These are phyloP conservation scores for Omphalea diandra DNA, from an alignment of 441 rosid species.

Conservation along the genomic window DNA sequence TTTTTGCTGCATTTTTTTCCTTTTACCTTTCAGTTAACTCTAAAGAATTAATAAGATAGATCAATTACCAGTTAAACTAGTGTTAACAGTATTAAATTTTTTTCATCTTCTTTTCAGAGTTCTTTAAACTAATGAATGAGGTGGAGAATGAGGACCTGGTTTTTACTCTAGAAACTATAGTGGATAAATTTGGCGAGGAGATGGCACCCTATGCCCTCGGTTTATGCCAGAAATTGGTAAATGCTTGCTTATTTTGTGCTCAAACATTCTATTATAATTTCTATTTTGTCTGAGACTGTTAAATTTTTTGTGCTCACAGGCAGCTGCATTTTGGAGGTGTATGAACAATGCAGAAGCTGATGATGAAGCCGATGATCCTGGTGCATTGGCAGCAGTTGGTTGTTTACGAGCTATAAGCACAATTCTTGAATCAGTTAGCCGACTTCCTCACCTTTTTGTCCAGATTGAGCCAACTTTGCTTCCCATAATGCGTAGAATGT, in stretches of 20 bases:
- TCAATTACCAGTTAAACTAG: no score
- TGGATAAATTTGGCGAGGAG: slow-evolving; percentile 98
- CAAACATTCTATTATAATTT: background rate
- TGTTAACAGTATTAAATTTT: no score
- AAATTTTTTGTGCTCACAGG: slow-evolving; percentile 45
- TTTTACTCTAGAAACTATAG: slow-evolving; percentile 92
- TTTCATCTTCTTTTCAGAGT: slow-evolving; percentile 41
- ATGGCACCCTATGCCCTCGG: slow-evolving; percentile 98
- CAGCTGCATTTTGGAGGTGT: slow-evolving; percentile 98
- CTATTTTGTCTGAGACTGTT: slow-evolving; percentile 19
- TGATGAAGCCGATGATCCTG: slow-evolving; percentile 92
- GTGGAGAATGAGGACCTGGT: slow-evolving; percentile 99
- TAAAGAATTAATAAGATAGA: background rate
- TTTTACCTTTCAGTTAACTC: background rate
- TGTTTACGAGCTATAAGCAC: slow-evolving; percentile 99
- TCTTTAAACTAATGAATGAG: slow-evolving; percentile 97
- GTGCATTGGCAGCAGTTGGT: slow-evolving; percentile 99
- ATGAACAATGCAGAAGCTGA: slow-evolving; percentile 87
- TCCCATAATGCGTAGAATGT: slow-evolving; percentile 96
- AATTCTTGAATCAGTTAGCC: slow-evolving; percentile 95
- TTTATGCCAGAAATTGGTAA: slow-evolving; percentile 98
- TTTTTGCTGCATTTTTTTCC: background rate
- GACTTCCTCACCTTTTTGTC: slow-evolving; percentile 91
- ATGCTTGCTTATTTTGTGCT: slow-evolving; percentile 7
- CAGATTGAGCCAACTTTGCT: slow-evolving; percentile 94